A percentile compares a stretch with the other conserved stretches of the same genome.
Conservation (phyloP, 331 rosid genomes). For the Dryas integrifolia region DNA sequence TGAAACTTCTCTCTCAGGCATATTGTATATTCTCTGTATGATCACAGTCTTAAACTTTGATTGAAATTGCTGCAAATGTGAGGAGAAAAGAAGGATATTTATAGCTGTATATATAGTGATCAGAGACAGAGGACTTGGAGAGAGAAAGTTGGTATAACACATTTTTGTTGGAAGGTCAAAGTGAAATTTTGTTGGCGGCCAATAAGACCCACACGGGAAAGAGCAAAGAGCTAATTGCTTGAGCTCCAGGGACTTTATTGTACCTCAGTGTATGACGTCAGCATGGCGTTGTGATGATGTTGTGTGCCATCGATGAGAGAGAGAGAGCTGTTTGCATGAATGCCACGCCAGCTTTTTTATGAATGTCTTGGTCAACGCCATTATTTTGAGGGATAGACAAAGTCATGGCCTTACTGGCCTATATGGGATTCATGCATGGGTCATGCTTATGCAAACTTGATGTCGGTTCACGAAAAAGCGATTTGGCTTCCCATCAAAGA, state of each 20-base stretch:
- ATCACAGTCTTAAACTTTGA: background rate
- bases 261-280: slow-evolving; percentile 35
- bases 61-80: slow-evolving; percentile 18
- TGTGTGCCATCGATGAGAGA: background rate
- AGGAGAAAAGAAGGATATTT: slow-evolving; percentile 22
- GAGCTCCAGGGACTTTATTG: slow-evolving; percentile 22
- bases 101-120: slow-evolving; percentile 38
- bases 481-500: background rate
- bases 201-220: slow-evolving; percentile 30
- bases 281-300: slow-evolving; percentile 52
- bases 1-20: slow-evolving; percentile 42
- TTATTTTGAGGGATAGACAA: background rate
- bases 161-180: slow-evolving; percentile 41
- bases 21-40: background rate
- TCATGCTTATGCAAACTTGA: slow-evolving; percentile 22
- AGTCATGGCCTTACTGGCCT: background rate
- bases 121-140: background rate
- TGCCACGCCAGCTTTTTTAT: slow-evolving; percentile 14
- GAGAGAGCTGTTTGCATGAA: slow-evolving; percentile 19
- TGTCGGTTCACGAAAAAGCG: background rate
- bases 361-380: background rate
- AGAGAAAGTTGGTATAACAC: background rate
- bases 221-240: slow-evolving; percentile 21
- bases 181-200: slow-evolving; percentile 34
- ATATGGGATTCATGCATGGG: slow-evolving; percentile 10